Base-by-base conservation (phyloP, 345 rosid genomes). In the Arabidopsis suecica region DNA sequence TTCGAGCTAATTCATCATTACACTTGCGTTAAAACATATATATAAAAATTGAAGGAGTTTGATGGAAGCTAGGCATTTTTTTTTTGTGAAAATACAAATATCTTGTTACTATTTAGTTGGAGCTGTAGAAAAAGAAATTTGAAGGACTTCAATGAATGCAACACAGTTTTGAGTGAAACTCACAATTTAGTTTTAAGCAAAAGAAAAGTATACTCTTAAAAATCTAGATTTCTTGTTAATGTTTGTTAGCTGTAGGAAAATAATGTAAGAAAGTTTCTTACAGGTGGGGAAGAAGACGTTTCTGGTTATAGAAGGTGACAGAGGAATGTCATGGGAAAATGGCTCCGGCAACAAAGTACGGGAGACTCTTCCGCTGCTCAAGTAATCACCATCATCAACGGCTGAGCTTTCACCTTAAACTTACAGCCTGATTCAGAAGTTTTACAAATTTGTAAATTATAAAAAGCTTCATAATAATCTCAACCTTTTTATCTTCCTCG, bases 351-450 rank as follows among this genome's bases (percentile, higher is more conserved):
- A 36, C 23, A 60, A 47, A 8, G 1, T 13, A 48, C 58, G 30
- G 48, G 66, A 60, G 67, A 60, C 67, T 47, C 75, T 71, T 7
- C 10, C 25, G 13, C 38, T 60, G 14, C 67, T 71, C 57, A 71
- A 59, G 47, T 71, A 48, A 60, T 1, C 20, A 41, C 20, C 20
- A 28, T 67, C 28, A 65, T 12, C 54, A 36, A 68, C 38, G 64
- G 55, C 73, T 69, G 62, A 68, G 62, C 25, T 54, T 54, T 25
- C 11, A 53, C 47, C 13, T 16, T 1, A 61, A 49, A 40, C 60
- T 71, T n/a, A n/a, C 36, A 44, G 54, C 71, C 61, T 67, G 49
- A 51, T 22, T 14, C 28, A 25, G 5, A 23, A 5, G n/a, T n/a
- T 9, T 30, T 1, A 9, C 33, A 40, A 14, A 62, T 3, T 11